phyloP scores from a whole-genome alignment of 306 rosid genomes.

The Dryas alaskensis region DNA sequence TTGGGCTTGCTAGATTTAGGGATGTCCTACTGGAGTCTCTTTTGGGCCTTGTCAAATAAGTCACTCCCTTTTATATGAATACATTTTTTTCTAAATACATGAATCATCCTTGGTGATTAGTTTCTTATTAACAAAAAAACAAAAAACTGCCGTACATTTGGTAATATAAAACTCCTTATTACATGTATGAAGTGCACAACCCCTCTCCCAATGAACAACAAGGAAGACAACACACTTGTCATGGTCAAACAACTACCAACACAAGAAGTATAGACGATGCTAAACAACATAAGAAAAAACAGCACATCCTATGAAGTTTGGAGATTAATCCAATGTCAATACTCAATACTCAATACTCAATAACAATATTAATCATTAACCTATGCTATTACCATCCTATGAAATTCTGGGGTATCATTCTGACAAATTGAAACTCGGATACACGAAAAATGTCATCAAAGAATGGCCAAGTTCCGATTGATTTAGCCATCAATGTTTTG shows the following conservation, averaged over 20 bases:
- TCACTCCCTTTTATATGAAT: no score
- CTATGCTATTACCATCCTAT: not conserved
- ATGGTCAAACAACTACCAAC: not conserved
- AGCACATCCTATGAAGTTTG: slow-evolving; percentile 10
- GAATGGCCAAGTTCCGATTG: slow-evolving; percentile 8
- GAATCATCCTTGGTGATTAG: no score
- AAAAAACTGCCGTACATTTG: no score
- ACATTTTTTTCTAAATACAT: no score
- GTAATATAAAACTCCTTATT: no score
- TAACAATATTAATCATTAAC: not conserved
- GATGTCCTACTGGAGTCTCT: no score
- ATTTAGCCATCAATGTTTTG: slow-evolving; percentile 8
- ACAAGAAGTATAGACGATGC: not conserved
- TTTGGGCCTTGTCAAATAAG: no score
- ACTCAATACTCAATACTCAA: not conserved
- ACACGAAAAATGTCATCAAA: not conserved
- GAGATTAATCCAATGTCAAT: slow-evolving; percentile 22
- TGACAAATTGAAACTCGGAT: not conserved
- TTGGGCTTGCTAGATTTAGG: no score
- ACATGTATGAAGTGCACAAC: not conserved
- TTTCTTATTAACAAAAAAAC: no score
- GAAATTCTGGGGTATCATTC: not conserved
- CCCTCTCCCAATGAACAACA: not conserved
- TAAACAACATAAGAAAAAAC: not conserved
- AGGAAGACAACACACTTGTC: slow-evolving; percentile 3